Percentiles rank a stretch among this genome's conserved stretches.
These are phyloP conservation scores for Chenopodium suecicum DNA, from an alignment of 148 eudicot species.

Conservation along the genomic window DNA sequence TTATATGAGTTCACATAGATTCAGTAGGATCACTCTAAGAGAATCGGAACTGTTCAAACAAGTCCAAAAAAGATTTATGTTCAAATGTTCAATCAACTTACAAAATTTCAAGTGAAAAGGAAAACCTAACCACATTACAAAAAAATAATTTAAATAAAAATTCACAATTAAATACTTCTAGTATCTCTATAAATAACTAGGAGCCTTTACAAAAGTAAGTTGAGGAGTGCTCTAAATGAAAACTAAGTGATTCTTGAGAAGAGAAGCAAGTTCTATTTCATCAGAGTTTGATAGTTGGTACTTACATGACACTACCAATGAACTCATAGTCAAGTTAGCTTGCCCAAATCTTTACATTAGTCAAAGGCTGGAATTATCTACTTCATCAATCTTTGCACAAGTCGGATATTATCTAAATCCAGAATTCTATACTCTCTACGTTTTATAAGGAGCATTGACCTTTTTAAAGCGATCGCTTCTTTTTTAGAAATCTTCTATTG, in stretches of 20 bases:
- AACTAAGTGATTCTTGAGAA: not conserved
- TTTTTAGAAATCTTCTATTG: too few species aligned
- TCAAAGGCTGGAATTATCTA: not conserved
- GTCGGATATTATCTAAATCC: not conserved
- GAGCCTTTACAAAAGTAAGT: not conserved
- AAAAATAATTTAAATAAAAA: not conserved
- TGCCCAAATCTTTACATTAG: not conserved
- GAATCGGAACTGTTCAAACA: not conserved
- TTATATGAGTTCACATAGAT: not conserved
- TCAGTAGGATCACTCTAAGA: not conserved
- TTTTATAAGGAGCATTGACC: too few species aligned
- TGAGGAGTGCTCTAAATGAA: not conserved
- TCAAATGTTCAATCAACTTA: not conserved
- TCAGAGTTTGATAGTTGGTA: not conserved
- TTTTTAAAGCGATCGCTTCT: too few species aligned
- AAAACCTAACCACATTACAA: not conserved
- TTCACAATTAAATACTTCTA: not conserved
- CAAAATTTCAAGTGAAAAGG: not conserved
- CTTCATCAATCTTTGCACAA: slow-evolving; percentile 13
- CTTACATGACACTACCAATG: not conserved
- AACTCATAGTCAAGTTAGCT: not conserved
- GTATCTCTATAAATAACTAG: not conserved
- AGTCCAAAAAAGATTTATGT: not conserved
- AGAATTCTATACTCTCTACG: not conserved
- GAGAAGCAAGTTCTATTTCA: not conserved